Conservation (phyloP, 164 flowering plant species). For the Vitis riparia region DNA sequence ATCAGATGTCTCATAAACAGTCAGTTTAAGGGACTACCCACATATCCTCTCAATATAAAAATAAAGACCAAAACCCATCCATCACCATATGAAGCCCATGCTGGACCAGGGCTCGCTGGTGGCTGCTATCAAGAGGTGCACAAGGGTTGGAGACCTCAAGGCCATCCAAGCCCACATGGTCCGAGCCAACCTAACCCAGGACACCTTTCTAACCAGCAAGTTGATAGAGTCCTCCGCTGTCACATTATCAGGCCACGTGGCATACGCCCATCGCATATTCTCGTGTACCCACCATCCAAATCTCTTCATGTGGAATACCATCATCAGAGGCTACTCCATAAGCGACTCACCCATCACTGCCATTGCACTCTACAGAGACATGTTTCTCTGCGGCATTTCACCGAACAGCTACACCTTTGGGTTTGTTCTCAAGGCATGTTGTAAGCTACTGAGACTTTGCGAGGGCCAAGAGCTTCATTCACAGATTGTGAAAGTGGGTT, state of each 20-base stretch:
- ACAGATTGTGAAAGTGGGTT: conserved; percentile 16
- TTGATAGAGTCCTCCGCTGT: conserved; percentile 22
- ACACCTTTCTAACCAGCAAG: conserved; percentile 20
- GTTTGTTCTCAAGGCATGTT: conserved; percentile 23
- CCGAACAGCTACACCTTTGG: conserved; percentile 19
- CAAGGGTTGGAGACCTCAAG: conserved; percentile 6
- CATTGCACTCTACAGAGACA: conserved; percentile 12
- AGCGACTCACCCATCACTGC: conserved; percentile 12
- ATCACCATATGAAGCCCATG: background rate
- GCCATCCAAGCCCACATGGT: conserved; percentile 22
- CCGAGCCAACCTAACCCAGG: conserved; percentile 19
- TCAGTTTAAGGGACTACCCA: too few species aligned
- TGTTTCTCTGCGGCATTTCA: conserved; percentile 5
- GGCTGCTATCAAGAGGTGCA: conserved; percentile 4
- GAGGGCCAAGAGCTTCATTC: conserved; percentile 14
- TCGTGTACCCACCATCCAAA: conserved; percentile 14
- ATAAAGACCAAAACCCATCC: too few species aligned
- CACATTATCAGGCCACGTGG: conserved; percentile 11
- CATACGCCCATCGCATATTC: conserved; percentile 23
- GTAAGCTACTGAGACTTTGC: conserved; percentile 6
- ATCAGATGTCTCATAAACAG: too few species aligned
- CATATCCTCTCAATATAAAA: too few species aligned
- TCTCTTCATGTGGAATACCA: conserved; percentile 28
- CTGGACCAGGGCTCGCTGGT: background rate
- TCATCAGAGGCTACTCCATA: conserved; percentile 25